phyloP scores from a whole-genome alignment of 2,329 filamentous ascomycete genomes.

The Sporothrix pallida region DNA sequence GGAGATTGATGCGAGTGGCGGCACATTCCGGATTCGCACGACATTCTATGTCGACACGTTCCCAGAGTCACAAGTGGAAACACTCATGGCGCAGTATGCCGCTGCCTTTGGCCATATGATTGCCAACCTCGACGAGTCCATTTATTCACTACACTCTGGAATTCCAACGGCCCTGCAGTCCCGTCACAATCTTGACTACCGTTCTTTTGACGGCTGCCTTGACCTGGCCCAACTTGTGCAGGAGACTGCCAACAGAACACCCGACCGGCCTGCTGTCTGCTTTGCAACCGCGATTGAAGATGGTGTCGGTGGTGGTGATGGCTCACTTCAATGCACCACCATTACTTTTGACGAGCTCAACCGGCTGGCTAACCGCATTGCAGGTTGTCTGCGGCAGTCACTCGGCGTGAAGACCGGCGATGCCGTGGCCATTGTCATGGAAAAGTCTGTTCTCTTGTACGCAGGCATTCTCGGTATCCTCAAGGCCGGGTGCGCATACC shows the following conservation, averaged over 20 bases:
- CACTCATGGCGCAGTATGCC: constrained; percentile 68
- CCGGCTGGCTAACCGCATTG: constrained; percentile 66
- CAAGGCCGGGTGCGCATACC: constrained; percentile 77
- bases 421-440: constrained; percentile 75
- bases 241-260: constrained; percentile 52
- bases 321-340: constrained; percentile 45
- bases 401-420: constrained; percentile 57
- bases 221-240: constrained; percentile 63
- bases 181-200: constrained; percentile 52
- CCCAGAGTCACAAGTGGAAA: constrained; percentile 58
- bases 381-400: constrained; percentile 55
- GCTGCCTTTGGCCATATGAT: constrained; percentile 48
- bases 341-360: constrained; percentile 73
- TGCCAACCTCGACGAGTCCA: constrained; percentile 40
- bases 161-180: constrained; percentile 52
- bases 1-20: constrained; percentile 33
- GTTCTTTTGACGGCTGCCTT: constrained; percentile 45
- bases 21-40: constrained; percentile 50
- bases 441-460: constrained; percentile 77
- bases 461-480: constrained; percentile 73
- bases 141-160: constrained; percentile 40
- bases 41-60: constrained; percentile 59
- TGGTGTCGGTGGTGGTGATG: constrained; percentile 21
- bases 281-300: constrained; percentile 60
- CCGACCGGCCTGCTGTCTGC: constrained; percentile 65